phyloP scores from a whole-genome alignment of 192 early-diverging fungal genomes.

The Tieghemiomyces parasiticus region DNA sequence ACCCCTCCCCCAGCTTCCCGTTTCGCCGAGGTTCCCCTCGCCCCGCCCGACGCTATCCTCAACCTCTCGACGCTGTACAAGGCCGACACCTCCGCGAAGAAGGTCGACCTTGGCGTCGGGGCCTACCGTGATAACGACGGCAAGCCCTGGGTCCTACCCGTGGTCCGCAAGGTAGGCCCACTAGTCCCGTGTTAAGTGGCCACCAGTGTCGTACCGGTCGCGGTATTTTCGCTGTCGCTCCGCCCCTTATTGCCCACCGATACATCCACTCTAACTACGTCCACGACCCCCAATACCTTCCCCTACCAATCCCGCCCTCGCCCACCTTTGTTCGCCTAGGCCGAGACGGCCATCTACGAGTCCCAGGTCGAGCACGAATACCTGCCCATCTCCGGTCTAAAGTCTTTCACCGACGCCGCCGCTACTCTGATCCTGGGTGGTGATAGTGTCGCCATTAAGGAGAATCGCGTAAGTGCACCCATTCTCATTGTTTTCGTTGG shows the following conservation, averaged over 20 bases:
- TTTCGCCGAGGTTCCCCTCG: constrained; percentile 35
- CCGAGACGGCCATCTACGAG: neutral
- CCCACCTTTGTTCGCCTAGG: no score
- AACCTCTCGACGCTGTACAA: constrained; percentile 69
- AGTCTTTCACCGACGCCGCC: constrained; percentile 64
- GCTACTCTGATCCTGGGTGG: constrained; percentile 68
- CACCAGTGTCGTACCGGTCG: no score
- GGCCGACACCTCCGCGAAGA: constrained; percentile 58
- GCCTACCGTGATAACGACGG: constrained; percentile 86
- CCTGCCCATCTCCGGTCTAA: constrained; percentile 70
- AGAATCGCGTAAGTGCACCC: constrained; percentile 51
- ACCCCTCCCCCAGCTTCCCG: constrained; percentile 26
- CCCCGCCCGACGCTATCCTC: constrained; percentile 85
- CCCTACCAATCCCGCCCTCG: no score
- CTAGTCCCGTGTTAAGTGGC: no score
- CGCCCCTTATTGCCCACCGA: no score
- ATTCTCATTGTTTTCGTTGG: no score
- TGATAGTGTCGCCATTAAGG: constrained; percentile 49
- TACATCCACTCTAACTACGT: no score
- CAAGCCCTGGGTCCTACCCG: constrained; percentile 91
- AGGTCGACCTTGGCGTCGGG: constrained; percentile 92
- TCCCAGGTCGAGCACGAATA: constrained; percentile 77
- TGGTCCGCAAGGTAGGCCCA: constrained; percentile 77
- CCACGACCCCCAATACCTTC: no score
- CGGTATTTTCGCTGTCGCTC: no score